Conservation (phyloP, 148 eudicot genomes). For the Rhododendron mucronatum region DNA sequence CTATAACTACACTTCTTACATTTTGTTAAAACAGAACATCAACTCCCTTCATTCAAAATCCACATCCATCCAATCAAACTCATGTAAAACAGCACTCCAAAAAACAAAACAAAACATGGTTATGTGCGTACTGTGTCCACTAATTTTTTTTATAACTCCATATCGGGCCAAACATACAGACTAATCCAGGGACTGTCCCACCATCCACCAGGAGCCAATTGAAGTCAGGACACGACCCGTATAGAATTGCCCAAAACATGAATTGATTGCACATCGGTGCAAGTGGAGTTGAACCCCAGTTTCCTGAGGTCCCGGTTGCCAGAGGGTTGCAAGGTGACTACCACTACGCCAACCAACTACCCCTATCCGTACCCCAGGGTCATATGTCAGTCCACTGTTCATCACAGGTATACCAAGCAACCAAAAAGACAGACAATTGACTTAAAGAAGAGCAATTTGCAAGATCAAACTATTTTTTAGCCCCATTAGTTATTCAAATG, state of each 20-base stretch:
- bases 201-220: not conserved
- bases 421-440: not conserved
- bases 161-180: not conserved
- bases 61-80: not conserved
- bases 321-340: not conserved
- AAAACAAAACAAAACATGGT: not conserved
- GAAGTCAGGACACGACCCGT: not conserved
- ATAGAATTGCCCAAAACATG: not conserved
- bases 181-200: not conserved
- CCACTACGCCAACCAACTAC: not conserved
- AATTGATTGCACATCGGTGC: not conserved
- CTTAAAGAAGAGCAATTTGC: not conserved
- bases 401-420: not conserved
- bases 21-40: not conserved
- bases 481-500: slow-evolving; percentile 30
- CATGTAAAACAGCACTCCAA: not conserved
- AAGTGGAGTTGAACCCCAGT: not conserved
- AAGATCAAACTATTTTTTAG: not conserved
- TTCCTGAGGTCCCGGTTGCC: not conserved
- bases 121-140: not conserved
- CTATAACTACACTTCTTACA: not conserved
- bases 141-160: not conserved
- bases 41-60: not conserved
- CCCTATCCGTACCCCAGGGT: not conserved
- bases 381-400: not conserved